A percentile compares a stretch with the other conserved stretches of the same genome.
Evolutionary conservation across 495 filamentous ascomycete species (phyloP).

Genomic region (Wilcoxina mikolae): DNA sequence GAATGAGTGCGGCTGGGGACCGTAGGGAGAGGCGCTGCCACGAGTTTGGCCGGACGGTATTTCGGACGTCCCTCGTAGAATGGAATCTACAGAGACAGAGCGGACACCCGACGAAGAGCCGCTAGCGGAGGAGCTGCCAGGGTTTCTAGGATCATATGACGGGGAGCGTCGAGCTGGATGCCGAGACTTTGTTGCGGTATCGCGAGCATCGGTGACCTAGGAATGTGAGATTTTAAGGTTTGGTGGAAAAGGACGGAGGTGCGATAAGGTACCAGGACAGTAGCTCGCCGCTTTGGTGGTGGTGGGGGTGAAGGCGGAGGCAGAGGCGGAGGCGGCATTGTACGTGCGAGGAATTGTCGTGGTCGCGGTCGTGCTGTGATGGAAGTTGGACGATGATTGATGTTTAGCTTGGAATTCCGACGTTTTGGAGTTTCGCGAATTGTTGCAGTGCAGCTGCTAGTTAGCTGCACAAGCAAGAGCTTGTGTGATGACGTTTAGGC

Average conservation of each 20-base stretch:
- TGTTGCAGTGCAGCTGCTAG: too few species aligned
- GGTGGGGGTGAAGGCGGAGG: too few species aligned
- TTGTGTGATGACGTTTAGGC: too few species aligned
- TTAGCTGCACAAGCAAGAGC: too few species aligned
- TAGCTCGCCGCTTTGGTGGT: constrained; percentile 25
- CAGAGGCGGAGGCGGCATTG: neutral
- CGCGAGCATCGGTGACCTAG: constrained; percentile 11
- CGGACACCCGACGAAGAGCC: constrained; percentile 32
- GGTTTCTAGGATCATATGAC: too few species aligned
- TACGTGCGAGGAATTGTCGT: neutral
- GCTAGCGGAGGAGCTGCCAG: constrained; percentile 12
- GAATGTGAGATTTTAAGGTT: neutral
- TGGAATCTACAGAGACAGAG: constrained; percentile 88
- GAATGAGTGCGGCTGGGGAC: constrained; percentile 32
- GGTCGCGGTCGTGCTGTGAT: too few species aligned
- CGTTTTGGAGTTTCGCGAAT: neutral
- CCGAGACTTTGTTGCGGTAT: constrained; percentile 31
- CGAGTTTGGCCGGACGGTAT: constrained; percentile 90
- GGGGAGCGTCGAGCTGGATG: too few species aligned
- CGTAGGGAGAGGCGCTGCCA: constrained; percentile 41
- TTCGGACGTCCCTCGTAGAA: constrained; percentile 85
- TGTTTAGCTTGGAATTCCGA: too few species aligned
- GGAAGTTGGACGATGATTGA: too few species aligned
- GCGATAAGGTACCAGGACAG: constrained; percentile 19
- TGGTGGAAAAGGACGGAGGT: neutral